Base-by-base conservation (phyloP, 257 asterid genomes). In the Verbascum thapsus region DNA sequence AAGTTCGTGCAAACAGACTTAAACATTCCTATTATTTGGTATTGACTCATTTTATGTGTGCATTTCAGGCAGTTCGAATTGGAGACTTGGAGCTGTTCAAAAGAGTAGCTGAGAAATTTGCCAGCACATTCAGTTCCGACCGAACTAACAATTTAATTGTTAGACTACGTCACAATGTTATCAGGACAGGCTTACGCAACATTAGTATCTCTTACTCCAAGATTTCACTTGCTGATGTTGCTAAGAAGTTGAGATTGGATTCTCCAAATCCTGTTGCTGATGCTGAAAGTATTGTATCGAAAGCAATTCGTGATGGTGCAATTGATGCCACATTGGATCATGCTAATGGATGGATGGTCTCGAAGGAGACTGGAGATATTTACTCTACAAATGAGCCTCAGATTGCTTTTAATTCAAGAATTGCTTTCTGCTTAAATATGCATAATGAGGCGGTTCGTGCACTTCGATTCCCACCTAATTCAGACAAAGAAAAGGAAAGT, bases 331-430 rank as follows among this genome's bases (percentile, higher is more conserved):
- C 80, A 1, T 32, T 86, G 40, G 90, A 83, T 76, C 95, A 83
- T 74, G 80, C 78, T 54, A 85, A 83, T 61, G 88, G 94, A 32
- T 85, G 85, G 85, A 85, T 85, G 87, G 79, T 81, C 2, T 85
- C 91, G 3, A 88, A 83, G 79, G 87, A 80, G 79, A 83, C 77
- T 1, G 94, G 87, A n/a, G 91, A 87, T 61, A 80, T 85, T 50
- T 85, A 87, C 85, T 85, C 88, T 8, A 81, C 96, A 9, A 83
- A 81, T 51, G 96, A 88, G 67, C 96, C 94, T 17, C 96, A 85
- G 64, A 66, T 72, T 26, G 91, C 90, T 58, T 87, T 87, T 32
- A 79, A 85, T 68, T 83, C 96, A 0, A 87, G 96, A 74, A 81
- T 83, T 43, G 85, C 80, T 51, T 88, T 88, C 67, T 88, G 94